These are phyloP conservation scores for Solanum virginianum DNA, from an alignment of 257 asterid genomes.

Conservation along the genomic window DNA sequence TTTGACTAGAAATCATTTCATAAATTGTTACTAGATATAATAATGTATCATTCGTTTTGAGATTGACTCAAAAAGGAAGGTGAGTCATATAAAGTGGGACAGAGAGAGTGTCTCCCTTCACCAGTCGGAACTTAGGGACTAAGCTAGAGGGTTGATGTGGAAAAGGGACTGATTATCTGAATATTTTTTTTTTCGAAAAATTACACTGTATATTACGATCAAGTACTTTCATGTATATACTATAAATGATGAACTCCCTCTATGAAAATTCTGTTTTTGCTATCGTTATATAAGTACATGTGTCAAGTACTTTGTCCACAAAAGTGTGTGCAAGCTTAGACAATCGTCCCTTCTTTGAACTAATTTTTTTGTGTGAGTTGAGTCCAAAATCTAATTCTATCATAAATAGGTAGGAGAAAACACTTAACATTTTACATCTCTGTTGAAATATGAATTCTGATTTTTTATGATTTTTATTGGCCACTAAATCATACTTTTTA, in stretches of 20 bases:
- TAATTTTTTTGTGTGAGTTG: no score
- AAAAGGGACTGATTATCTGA: neutral
- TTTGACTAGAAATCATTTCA: no score
- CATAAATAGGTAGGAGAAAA: neutral
- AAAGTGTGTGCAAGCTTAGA: neutral
- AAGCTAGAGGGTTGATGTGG: neutral
- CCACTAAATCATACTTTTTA: neutral
- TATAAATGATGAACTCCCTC: neutral
- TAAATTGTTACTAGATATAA: no score
- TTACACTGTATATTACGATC: neutral
- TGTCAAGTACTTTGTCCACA: neutral
- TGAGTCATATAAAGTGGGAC: no score
- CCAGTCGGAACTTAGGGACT: neutral
- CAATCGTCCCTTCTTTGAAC: no score
- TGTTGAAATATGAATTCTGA: rapidly evolving
- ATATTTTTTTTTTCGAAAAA: neutral
- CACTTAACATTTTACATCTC: neutral
- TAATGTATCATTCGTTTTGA: no score
- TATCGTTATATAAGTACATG: neutral
- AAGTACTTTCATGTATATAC: neutral
- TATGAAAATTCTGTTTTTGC: neutral
- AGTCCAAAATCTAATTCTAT: no score
- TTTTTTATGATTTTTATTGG: neutral
- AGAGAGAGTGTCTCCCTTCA: neutral
- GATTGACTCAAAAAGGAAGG: no score